A percentile compares a stretch with the other conserved stretches of the same genome.
These are phyloP conservation scores for Lachnellula occidentalis DNA, from an alignment of 2,329 filamentous ascomycete genomes.

Conservation along the genomic window DNA sequence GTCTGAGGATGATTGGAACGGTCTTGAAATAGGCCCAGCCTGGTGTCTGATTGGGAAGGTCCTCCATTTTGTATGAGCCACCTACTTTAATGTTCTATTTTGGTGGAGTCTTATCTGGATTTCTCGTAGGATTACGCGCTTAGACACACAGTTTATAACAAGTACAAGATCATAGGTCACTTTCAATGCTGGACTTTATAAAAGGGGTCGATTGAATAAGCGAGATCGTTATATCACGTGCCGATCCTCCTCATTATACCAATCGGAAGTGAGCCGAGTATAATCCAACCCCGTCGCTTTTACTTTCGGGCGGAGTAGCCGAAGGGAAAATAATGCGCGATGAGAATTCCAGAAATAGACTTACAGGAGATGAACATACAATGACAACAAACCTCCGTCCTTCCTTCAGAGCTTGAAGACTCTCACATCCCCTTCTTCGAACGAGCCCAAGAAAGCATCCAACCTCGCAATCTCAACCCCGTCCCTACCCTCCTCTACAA, in stretches of 20 bases:
- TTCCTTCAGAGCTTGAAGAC: not conserved
- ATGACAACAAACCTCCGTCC: not conserved
- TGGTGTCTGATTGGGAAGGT: not conserved
- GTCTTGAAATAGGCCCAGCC: not conserved
- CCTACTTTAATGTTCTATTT: not conserved
- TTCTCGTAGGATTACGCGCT: not conserved
- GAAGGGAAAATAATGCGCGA: too few species aligned
- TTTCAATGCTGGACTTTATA: too few species aligned
- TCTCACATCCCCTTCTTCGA: not conserved
- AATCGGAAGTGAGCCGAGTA: too few species aligned
- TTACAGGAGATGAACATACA: too few species aligned
- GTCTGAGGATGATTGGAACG: not conserved
- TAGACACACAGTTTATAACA: too few species aligned
- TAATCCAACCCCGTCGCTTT: too few species aligned
- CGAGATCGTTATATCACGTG: too few species aligned
- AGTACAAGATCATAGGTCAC: too few species aligned
- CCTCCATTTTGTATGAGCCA: not conserved
- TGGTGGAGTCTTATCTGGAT: not conserved
- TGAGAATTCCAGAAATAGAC: too few species aligned
- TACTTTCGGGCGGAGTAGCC: too few species aligned
- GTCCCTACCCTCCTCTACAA: constrained; percentile 47
- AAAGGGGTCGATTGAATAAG: too few species aligned
- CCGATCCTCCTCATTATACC: too few species aligned
- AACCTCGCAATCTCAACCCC: constrained; percentile 48
- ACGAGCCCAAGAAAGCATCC: constrained; percentile 28